A percentile compares a stretch with the other conserved stretches of the same genome.
Evolutionary conservation across 2,329 filamentous ascomycete genomes (phyloP).

Genomic region (Xylaria sp.): DNA sequence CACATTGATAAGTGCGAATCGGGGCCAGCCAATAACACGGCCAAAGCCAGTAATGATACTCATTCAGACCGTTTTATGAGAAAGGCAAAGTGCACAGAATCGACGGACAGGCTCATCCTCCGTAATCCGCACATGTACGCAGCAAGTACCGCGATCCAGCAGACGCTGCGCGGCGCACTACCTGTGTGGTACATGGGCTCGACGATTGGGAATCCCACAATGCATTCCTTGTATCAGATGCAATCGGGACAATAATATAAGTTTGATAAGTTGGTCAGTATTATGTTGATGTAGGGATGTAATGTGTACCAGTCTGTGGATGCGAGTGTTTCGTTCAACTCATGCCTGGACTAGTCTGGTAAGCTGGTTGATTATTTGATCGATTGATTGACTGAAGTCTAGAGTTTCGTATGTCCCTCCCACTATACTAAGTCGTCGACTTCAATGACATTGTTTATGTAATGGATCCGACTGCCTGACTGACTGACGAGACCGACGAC

Average conservation of each 20-base stretch:
- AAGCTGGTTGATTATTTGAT: too few relatives aligned
- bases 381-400: too few relatives aligned
- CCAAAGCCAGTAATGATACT: constrained; percentile 1
- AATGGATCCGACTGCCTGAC: background rate
- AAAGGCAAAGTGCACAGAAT: background rate
- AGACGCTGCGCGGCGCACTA: background rate
- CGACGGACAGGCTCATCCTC: too few relatives aligned
- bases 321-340: background rate
- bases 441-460: background rate
- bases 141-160: background rate
- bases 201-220: background rate
- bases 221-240: background rate
- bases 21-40: background rate
- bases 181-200: background rate
- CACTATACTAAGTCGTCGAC: too few relatives aligned
- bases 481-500: too few relatives aligned
- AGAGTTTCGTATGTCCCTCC: too few relatives aligned
- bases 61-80: background rate
- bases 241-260: background rate
- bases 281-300: background rate
- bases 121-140: too few relatives aligned
- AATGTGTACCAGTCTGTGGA: background rate
- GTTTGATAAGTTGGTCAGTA: background rate
- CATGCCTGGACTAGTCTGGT: too few relatives aligned
- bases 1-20: constrained; percentile 6